Conservation (phyloP, 345 rosid species). For the Eutrema yunnanense region DNA sequence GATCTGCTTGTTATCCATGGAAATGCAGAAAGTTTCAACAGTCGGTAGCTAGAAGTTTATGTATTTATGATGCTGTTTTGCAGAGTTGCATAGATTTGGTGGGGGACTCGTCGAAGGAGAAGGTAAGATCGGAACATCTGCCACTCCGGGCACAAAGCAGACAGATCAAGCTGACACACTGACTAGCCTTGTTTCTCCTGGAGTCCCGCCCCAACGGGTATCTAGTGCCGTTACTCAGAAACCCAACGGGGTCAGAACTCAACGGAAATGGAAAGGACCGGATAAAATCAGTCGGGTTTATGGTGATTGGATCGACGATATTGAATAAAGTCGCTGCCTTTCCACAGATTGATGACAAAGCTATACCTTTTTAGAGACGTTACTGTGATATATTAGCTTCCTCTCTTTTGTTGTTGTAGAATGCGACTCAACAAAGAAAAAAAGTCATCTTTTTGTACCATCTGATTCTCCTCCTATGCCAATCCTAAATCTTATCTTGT, state of each 20-base stretch:
- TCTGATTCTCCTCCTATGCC: neutral
- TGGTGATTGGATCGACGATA: conserved; percentile 94
- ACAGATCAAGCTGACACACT: conserved; percentile 43
- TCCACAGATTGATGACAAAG: neutral
- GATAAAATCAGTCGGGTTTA: conserved; percentile 88
- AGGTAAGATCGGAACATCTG: conserved; percentile 43
- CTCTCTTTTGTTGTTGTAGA: conserved; percentile 7
- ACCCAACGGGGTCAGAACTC: conserved; percentile 57
- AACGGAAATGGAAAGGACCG: conserved; percentile 92
- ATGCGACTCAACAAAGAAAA: neutral
- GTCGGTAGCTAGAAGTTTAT: neutral
- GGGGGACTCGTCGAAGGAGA: conserved; percentile 68
- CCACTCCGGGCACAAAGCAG: conserved; percentile 45
- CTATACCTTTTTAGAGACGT: neutral
- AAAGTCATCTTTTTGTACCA: neutral
- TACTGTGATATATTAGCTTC: conserved; percentile 2
- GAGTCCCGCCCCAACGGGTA: conserved; percentile 60
- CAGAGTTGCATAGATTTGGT: conserved; percentile 79
- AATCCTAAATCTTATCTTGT: neutral
- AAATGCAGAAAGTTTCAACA: neutral
- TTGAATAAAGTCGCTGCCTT: conserved; percentile 41
- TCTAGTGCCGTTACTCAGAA: conserved; percentile 45
- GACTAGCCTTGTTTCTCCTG: conserved; percentile 39
- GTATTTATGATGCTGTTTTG: neutral
- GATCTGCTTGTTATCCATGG: neutral